A percentile compares a stretch with the other conserved stretches of the same genome.
Evolutionary conservation across 2,329 filamentous ascomycete species (phyloP).

Genomic region (Pseudogymnoascus sp.): DNA sequence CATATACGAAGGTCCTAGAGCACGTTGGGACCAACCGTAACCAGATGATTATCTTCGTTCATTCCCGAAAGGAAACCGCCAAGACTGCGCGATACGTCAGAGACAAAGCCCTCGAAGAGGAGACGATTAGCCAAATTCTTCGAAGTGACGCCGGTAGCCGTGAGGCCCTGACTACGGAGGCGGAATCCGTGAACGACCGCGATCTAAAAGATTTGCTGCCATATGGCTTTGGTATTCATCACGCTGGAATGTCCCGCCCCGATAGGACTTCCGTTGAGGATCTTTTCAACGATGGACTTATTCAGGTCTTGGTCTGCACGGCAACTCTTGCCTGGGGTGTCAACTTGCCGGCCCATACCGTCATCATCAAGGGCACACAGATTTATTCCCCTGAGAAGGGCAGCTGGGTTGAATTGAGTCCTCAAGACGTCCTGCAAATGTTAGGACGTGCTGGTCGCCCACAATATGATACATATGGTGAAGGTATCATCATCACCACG

Average conservation of each 20-base stretch:
- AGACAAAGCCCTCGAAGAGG: constrained; percentile 93
- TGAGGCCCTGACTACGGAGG: constrained; percentile 79
- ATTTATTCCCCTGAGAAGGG: constrained; percentile 98
- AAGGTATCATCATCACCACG: constrained; percentile 97
- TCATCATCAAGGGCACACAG: constrained; percentile 97
- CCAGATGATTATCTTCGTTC: constrained; percentile 98
- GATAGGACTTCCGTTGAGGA: constrained; percentile 94
- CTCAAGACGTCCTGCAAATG: constrained; percentile 98
- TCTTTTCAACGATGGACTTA: constrained; percentile 80
- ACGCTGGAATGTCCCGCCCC: constrained; percentile 92
- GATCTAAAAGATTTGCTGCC: constrained; percentile 91
- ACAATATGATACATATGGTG: constrained; percentile 95
- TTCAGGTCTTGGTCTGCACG: constrained; percentile 94
- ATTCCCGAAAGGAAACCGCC: constrained; percentile 94
- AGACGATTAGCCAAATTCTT: constrained; percentile 93
- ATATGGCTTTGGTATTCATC: constrained; percentile 96
- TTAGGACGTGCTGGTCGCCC: constrained; percentile 92
- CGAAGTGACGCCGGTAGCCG: constrained; percentile 86
- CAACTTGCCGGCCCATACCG: constrained; percentile 92
- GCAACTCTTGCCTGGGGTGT: constrained; percentile 99
- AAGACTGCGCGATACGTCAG: constrained; percentile 95
- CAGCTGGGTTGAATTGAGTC: constrained; percentile 95
- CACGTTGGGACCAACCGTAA: constrained; percentile 89
- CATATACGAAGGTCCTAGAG: constrained; percentile 94
- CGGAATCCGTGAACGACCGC: constrained; percentile 71